A percentile compares a stretch with the other conserved stretches of the same genome.
phyloP scores from a whole-genome alignment of 139 green algal genomes.

The Picochlorum sp. region DNA sequence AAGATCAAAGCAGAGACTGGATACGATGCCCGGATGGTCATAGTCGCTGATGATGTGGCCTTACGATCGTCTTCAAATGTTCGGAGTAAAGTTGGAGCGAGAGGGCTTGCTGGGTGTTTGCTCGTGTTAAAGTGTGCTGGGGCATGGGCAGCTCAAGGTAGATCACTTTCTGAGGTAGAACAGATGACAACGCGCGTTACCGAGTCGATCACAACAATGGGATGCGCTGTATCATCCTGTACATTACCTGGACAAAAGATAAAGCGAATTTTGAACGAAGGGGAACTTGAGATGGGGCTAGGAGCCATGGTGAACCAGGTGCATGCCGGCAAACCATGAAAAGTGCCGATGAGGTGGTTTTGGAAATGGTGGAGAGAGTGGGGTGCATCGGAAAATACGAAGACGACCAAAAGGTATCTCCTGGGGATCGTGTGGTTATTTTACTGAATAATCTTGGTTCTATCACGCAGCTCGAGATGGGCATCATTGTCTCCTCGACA shows the following conservation, averaged over 20 bases:
- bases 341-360: conserved; percentile 29
- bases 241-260: conserved; percentile 43
- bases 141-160: conserved; percentile 52
- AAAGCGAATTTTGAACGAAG: background rate
- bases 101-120: conserved; percentile 77
- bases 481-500: conserved; percentile 30
- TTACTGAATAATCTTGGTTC: conserved; percentile 56
- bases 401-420: conserved; percentile 11
- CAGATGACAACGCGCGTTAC: conserved; percentile 34
- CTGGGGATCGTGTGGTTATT: conserved; percentile 17
- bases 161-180: conserved; percentile 43
- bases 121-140: conserved; percentile 86
- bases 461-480: conserved; percentile 58
- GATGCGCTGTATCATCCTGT: conserved; percentile 54
- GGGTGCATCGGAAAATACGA: conserved; percentile 11
- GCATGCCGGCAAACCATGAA: conserved; percentile 7
- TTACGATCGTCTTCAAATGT: conserved; percentile 25
- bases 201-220: conserved; percentile 48
- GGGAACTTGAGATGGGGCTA: conserved; percentile 74
- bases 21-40: conserved; percentile 53
- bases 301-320: conserved; percentile 86
- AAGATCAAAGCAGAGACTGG: conserved; percentile 59
- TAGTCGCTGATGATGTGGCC: conserved; percentile 74
- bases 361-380: conserved; percentile 30
- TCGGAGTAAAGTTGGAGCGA: conserved; percentile 45